These are phyloP conservation scores for Phymatotrichopsis omnivora DNA, from an alignment of 2,329 filamentous ascomycete species.

Conservation along the genomic window DNA sequence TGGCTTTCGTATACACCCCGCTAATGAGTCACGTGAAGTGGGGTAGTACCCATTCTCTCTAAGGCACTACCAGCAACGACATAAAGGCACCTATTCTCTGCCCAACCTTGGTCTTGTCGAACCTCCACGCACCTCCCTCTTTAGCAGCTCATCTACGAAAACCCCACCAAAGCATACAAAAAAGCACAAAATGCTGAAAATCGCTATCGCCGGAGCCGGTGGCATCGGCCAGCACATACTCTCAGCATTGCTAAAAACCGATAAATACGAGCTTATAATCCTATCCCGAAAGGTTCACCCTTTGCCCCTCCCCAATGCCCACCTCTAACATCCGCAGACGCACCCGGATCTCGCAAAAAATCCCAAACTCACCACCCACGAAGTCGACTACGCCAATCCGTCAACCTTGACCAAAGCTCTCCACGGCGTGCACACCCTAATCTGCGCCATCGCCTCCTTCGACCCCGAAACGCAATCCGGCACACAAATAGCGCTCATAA, in stretches of 20 bases:
- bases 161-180: too few species aligned
- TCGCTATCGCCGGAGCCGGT: constrained; percentile 29
- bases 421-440: constrained; percentile 26
- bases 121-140: too few species aligned
- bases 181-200: constrained; percentile 19
- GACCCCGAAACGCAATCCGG: constrained; percentile 11
- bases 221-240: constrained; percentile 29
- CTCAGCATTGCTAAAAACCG: constrained; percentile 21
- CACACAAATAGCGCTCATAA: constrained; percentile 27
- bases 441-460: constrained; percentile 19
- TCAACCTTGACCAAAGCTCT: constrained; percentile 20
- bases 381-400: constrained; percentile 25
- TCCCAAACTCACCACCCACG: constrained; percentile 21
- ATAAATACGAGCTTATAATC: constrained; percentile 27
- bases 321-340: constrained; percentile 12
- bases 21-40: too few species aligned
- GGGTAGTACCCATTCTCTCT: too few species aligned
- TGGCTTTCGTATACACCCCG: too few species aligned
- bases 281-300: constrained; percentile 29
- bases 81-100: too few species aligned
- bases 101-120: too few species aligned
- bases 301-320: not conserved
- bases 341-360: constrained; percentile 15
- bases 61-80: too few species aligned
- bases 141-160: too few species aligned